phyloP scores from a whole-genome alignment of 352 stramenopile species.

The Blastocystis sp. region DNA sequence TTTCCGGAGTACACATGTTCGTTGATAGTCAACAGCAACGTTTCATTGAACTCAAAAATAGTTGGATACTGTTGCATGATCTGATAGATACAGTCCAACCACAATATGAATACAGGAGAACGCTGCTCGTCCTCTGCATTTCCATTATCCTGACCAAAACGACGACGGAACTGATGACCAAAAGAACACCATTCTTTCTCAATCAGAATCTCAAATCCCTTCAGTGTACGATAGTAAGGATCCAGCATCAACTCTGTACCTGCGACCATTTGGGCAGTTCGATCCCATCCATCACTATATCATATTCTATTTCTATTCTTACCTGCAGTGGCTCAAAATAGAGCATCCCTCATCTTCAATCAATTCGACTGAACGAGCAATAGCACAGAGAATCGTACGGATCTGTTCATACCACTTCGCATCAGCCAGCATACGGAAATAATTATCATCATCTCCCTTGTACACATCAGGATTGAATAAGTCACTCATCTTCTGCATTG shows the following conservation, averaged over 20 bases:
- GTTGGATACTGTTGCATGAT: conserved; percentile 86
- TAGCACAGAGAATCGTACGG: conserved; percentile 82
- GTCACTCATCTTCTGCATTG: conserved; percentile 75
- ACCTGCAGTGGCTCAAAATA: conserved; percentile 89
- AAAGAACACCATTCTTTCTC: conserved; percentile 96
- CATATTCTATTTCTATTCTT: neutral
- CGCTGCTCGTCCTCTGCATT: conserved; percentile 85
- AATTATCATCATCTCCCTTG: conserved; percentile 80
- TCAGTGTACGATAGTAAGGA: conserved; percentile 89
- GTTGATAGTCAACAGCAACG: conserved; percentile 80
- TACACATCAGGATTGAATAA: conserved; percentile 56
- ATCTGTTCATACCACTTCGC: conserved; percentile 90
- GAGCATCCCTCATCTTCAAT: conserved; percentile 83
- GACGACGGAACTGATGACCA: conserved; percentile 89
- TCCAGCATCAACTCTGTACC: conserved; percentile 92
- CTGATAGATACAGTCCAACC: conserved; percentile 94
- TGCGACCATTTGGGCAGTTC: conserved; percentile 89
- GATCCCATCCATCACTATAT: conserved; percentile 88
- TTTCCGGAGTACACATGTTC: conserved; percentile 92
- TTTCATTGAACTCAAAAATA: conserved; percentile 92
- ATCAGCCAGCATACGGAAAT: conserved; percentile 80
- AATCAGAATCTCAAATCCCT: conserved; percentile 88
- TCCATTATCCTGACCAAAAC: conserved; percentile 84
- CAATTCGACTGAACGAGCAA: conserved; percentile 81
- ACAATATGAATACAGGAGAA: conserved; percentile 95